Conservation (phyloP, 169 alveolate species). For the Eimeria sp. region DNA sequence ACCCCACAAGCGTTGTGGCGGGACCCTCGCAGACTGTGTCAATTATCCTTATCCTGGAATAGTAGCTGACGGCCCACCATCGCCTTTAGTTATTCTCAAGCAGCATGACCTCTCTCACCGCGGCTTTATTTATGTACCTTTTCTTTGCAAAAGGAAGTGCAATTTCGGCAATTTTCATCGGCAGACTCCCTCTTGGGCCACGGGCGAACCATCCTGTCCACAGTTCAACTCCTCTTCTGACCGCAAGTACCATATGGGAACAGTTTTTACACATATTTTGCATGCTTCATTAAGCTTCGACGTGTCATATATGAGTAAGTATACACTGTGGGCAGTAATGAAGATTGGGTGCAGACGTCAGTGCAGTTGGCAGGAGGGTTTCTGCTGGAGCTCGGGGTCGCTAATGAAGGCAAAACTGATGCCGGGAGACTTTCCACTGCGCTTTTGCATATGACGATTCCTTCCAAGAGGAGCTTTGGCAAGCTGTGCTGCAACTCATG, state of each 20-base stretch:
- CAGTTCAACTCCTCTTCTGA: not conserved
- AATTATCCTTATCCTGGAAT: not conserved
- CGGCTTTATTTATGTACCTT: not conserved
- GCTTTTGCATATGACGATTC: not conserved
- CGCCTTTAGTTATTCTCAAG: not conserved
- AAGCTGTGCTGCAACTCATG: not conserved
- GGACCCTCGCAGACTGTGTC: not conserved
- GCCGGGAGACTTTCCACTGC: not conserved
- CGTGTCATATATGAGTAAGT: not conserved
- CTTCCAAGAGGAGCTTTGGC: not conserved
- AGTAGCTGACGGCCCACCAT: not conserved
- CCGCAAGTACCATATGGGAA: not conserved
- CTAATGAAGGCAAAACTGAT: not conserved
- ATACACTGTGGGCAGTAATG: not conserved
- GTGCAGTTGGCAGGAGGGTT: not conserved
- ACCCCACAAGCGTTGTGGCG: conserved; percentile 32
- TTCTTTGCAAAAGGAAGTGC: not conserved
- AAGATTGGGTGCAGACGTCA: not conserved
- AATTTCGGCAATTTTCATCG: not conserved
- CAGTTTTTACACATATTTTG: not conserved
- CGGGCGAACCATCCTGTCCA: not conserved
- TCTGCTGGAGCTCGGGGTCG: not conserved
- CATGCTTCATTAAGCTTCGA: not conserved
- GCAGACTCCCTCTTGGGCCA: not conserved
- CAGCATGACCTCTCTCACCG: not conserved